Conservation (phyloP, 148 eudicot species). For the Rhododendron ferrugineum region DNA sequence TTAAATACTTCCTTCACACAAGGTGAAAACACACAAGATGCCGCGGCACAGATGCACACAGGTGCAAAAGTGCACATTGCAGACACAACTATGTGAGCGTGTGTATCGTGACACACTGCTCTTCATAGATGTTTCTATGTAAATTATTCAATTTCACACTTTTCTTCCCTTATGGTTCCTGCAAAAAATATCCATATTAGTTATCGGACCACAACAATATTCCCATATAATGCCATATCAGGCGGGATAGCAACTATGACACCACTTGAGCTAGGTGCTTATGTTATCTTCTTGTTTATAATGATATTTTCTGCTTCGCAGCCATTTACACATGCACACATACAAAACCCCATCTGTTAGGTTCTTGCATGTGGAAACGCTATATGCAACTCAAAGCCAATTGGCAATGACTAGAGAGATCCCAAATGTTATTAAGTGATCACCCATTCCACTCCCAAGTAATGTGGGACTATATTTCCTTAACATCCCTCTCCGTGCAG, state of each 20-base stretch:
- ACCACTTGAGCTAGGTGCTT: background rate
- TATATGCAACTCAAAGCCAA: too few species aligned
- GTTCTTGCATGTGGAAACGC: too few species aligned
- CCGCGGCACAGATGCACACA: background rate
- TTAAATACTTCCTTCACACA: background rate
- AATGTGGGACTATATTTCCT: too few species aligned
- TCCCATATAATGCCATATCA: background rate
- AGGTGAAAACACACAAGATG: background rate
- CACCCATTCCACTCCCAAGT: too few species aligned
- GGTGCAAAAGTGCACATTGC: background rate
- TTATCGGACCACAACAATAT: background rate
- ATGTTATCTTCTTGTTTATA: background rate
- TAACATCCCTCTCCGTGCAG: too few species aligned
- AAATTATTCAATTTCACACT: background rate
- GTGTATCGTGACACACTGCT: background rate
- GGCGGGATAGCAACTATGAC: background rate
- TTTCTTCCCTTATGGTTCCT: background rate
- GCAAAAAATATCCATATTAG: background rate
- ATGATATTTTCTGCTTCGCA: background rate
- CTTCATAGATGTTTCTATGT: background rate
- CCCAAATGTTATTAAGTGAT: too few species aligned
- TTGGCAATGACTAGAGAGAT: too few species aligned
- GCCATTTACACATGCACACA: background rate
- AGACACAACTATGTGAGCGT: background rate
- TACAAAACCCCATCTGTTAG: too few species aligned